Percentiles rank a stretch among this genome's conserved stretches.
Conservation (phyloP, 805 yeast genomes). For the Komagataella populi region DNA sequence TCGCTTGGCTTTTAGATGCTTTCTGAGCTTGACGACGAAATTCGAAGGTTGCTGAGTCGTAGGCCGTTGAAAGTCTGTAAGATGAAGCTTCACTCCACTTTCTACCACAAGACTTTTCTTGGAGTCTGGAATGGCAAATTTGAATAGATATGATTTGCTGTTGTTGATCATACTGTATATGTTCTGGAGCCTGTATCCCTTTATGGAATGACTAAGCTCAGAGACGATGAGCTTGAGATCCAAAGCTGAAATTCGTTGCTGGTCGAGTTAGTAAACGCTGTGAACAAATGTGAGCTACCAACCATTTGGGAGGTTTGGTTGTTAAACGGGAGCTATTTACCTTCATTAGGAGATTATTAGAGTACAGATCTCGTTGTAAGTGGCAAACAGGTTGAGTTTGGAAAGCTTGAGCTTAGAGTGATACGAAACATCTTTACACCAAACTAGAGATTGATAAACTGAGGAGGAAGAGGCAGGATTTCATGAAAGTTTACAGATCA, state of each 20-base stretch:
- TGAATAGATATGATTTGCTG: conserved; percentile 59
- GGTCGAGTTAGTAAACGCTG: background rate
- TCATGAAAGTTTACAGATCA: too few species aligned
- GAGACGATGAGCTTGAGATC: conserved; percentile 61
- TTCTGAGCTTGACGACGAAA: conserved; percentile 76
- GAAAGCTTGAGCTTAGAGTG: background rate
- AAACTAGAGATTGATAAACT: background rate
- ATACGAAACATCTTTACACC: background rate
- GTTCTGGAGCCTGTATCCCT: conserved; percentile 65
- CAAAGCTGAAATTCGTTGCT: conserved; percentile 80
- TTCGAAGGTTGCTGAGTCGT: conserved; percentile 73
- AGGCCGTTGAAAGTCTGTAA: conserved; percentile 71
- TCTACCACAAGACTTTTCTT: conserved; percentile 67
- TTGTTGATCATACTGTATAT: conserved; percentile 71
- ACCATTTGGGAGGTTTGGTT: background rate
- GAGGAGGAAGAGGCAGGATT: background rate
- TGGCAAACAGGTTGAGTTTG: background rate
- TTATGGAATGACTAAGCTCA: conserved; percentile 46
- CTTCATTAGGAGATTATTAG: background rate
- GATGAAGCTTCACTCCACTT: conserved; percentile 72
- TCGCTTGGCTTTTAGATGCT: conserved; percentile 72
- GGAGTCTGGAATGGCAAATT: conserved; percentile 74
- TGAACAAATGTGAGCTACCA: background rate
- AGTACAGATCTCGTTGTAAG: background rate
- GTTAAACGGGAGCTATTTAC: background rate